Evolutionary conservation across 1,284 basidiomycete genomes (phyloP), one percentile per base, ranked within the genome.

Genomic region (Caloboletus firmus): DNA sequence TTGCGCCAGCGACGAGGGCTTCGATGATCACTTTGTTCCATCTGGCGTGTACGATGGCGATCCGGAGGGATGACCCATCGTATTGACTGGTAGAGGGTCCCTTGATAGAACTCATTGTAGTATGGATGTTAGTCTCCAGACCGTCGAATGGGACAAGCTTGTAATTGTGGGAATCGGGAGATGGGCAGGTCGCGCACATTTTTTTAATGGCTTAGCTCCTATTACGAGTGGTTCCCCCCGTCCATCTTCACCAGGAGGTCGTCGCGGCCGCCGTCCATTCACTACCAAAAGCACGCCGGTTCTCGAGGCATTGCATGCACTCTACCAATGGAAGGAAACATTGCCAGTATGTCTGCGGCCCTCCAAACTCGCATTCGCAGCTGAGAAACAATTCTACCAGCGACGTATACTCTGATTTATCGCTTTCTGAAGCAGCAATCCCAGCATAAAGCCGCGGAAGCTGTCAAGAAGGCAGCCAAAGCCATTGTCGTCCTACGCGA

Each of bases 1-100:
- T 74, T 10, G 89, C 83, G 42, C 95, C 95, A 1, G 79, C 74
- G 55, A 98, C 78, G 46, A 98, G 84, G 15, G 92, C 83, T 28
- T 92, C 88, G 67, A 98, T 91, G 68, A 96, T 84, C 24, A 78
- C 70, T 64, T 85, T 85, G 78, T 98, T 98, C 95, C 95, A 98
- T 72, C 92, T 80, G 18, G 93, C 91, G 70, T 96, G 95, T 5
- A 98, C 89, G 67, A 98, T 95, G 62, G 90, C 91, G 56, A 96
- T 76, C 54, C 93, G 86, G 57, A 95, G 79, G 40, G 78, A 61
- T 4, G 91, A 88, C 48, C 93, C 93, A 65, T 96, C 91, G 76
- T 84, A 82, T 43, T 80, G 74, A 39, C 76, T 77, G 51, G 82
- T 70, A 43, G 87, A 80, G 34, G 82, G 78, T 47, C 92, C 91